Evolutionary conservation across 352 stramenopile genomes (phyloP), one percentile per base, ranked within the genome.

Genomic region (Globisporangium solare): DNA sequence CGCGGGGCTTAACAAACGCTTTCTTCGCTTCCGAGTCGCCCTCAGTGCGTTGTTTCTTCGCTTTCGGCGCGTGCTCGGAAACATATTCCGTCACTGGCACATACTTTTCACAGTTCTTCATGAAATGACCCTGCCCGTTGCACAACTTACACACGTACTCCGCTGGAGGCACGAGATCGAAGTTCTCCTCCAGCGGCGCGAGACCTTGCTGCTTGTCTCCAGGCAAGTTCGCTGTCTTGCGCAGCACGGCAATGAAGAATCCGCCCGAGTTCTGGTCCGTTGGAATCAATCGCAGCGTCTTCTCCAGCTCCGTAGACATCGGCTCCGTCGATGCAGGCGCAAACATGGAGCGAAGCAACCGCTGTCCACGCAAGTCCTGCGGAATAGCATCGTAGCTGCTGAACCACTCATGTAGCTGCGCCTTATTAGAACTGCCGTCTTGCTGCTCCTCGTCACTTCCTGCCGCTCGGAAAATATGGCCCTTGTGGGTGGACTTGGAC

Each of bases 171-270:
- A 55, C 53, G 15, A 76, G 51, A 8, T 71, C 56, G 11, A 79
- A 12, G 45, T 90, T 66, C 59, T 93, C 76, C 3, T 74, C 68
- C 11, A 75, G 49, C 1, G 64, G 56, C 0, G 63, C 17, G 18
- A 93, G 63, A 21, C 82, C 79, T 51, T 73, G 47, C 56, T 91
- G 79, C 3, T 74, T 63, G 15, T 70, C 68, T 11, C 77, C 76
- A 2, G 84, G 84, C 27, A 92, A 60, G 47, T 92, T 64, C 3
- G 56, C 57, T 35, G 70, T 60, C 56, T 98, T 98, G 40, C 78
- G 68, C 22, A 99, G 79, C 32, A 99, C 82, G n/a, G 92, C 89
- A 42, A 99, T 86, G 69, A 99, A 99, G 68, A 99, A 99, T 5
- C 97, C 97, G 39, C 97, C 97, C 6, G 96, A 98, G 69, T 99